Evolutionary conservation across 257 asterid genomes (phyloP).

Genomic region (Nicotiana tomentosiformis): DNA sequence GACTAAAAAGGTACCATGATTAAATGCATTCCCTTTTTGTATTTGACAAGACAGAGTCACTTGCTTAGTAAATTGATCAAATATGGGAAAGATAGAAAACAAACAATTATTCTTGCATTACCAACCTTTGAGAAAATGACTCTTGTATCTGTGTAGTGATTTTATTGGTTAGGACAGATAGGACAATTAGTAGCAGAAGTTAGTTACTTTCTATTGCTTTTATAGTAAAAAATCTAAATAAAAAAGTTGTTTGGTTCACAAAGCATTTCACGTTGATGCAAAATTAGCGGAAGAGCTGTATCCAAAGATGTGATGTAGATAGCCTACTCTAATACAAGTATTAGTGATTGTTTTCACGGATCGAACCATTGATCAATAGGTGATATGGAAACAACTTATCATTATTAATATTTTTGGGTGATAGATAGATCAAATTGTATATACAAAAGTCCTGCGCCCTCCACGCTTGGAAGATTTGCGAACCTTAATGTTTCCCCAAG

Average conservation of each 20-base stretch:
- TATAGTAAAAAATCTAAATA: not conserved
- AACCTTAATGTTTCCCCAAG: too few species aligned
- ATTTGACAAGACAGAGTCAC: not conserved
- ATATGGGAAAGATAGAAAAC: not conserved
- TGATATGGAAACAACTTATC: too few species aligned
- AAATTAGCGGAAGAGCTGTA: fast-evolving
- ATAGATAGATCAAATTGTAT: too few species aligned
- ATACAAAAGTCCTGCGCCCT: too few species aligned
- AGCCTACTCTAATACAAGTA: too few species aligned
- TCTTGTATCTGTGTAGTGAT: too few species aligned
- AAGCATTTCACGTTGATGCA: fast-evolving
- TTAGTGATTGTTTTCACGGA: fast-evolving
- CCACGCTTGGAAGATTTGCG: too few species aligned
- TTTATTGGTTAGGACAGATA: not conserved
- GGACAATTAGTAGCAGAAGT: not conserved
- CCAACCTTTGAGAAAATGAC: not conserved
- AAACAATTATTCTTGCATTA: not conserved
- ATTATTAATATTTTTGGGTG: too few species aligned
- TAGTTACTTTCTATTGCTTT: not conserved
- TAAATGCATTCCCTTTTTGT: not conserved
- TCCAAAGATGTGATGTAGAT: too few species aligned
- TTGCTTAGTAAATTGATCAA: not conserved
- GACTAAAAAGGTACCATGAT: not conserved
- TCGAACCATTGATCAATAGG: too few species aligned
- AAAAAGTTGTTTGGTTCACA: fast-evolving